These are phyloP conservation scores for Phycomyces nitens DNA, from an alignment of 192 early-diverging fungal genomes.

Conservation along the genomic window DNA sequence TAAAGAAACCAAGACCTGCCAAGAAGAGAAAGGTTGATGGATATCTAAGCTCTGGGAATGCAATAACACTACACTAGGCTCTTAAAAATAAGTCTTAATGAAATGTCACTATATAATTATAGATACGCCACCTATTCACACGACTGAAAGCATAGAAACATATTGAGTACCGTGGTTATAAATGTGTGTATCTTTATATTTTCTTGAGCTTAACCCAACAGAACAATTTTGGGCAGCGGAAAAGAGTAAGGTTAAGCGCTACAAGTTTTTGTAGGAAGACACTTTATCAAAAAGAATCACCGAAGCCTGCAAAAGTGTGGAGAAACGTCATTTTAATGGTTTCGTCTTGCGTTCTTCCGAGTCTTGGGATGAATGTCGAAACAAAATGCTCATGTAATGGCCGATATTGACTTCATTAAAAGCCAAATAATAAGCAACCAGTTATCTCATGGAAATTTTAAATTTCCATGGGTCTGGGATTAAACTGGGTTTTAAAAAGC, in stretches of 20 bases:
- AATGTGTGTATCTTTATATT: too few relatives aligned
- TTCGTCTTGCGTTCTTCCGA: background rate
- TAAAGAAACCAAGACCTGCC: slow-evolving; percentile 6
- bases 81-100: background rate
- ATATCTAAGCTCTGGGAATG: slow-evolving; percentile 5
- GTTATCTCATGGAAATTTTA: too few relatives aligned
- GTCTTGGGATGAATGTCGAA: background rate
- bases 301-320: background rate
- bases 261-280: background rate
- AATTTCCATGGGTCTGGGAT: too few relatives aligned
- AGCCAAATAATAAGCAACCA: too few relatives aligned
- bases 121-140: background rate
- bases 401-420: background rate
- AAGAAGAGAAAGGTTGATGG: slow-evolving; percentile 8
- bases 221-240: slow-evolving; percentile 24
- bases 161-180: slow-evolving; percentile 1
- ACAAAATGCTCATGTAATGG: background rate
- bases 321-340: background rate
- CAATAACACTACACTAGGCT: background rate
- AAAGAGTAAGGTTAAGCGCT: slow-evolving; percentile 14
- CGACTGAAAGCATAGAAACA: background rate
- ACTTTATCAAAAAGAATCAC: slow-evolving; percentile 1
- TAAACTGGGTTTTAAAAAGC: too few relatives aligned
- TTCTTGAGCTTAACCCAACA: slow-evolving; percentile 22
- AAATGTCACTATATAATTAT: background rate